Base-by-base conservation (phyloP, 2,329 filamentous ascomycete species). In the Spiromastix sp. region DNA sequence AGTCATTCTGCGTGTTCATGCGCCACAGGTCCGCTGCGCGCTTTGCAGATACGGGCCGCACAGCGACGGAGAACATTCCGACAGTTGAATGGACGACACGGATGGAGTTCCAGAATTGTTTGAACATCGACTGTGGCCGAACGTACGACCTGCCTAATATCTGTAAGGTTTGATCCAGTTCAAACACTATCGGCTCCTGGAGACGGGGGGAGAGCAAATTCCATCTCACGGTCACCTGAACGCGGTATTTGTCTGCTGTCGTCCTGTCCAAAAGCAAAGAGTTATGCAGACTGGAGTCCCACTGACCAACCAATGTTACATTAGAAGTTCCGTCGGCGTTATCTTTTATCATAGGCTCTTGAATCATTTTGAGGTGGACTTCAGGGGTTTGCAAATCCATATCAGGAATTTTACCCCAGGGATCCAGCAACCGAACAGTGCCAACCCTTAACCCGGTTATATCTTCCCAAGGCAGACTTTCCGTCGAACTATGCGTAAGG, bases 201-300 rank as follows among this genome's bases (percentile, higher is more conserved):
- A 96, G 70, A 50, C 85, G 86, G 37, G 79, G 74, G 1, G 86
- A 93, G 40, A 72, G 72, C 18, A 96, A 76, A 48, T 94, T 83
- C 85, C 89, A 96, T 11, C 76, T 73, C 8, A 96, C 66, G 0
- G 81, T 79, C 61, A 95, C 79, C 57, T 94, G 87, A 13, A 98
- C 83, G 28, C 82, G 81, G 57, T 91, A 87, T 54, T 86, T 91
- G 40, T 95, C 87, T n/a, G 84, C 76, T 2, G 91, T 96, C 1
- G 85, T 81, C 17, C 89, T 79, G 59, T 98, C 87, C n/a, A 98
- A 74, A 10, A 96, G 70, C n/a, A 93, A 67, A 4, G 91, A 95
- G 43, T 78, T 79, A 58, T 98, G 91, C 46, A 91, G 70, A 50
- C 86, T 93, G 0, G 89, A 95, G 55, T 98, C 91, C 91, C 91